A percentile compares a stretch with the other conserved stretches of the same genome.
phyloP scores from a whole-genome alignment of 345 rosid species.

The Gossypium thurberi region DNA sequence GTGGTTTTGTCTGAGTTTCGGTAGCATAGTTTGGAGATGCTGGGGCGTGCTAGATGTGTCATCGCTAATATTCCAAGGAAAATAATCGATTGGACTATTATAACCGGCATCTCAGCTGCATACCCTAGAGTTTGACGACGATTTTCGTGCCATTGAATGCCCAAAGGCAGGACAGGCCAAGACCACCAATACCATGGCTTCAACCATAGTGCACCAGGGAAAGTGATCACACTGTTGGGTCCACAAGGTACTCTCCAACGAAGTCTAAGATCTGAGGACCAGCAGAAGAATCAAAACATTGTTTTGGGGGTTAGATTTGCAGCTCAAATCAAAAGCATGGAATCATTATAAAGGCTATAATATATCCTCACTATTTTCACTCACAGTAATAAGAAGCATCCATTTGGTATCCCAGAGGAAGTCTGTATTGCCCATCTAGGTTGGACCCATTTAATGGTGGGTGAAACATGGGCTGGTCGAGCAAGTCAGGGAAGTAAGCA shows the following conservation, averaged over 20 bases:
- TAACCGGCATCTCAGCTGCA: conserved; percentile 64
- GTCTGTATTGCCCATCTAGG: conserved; percentile 69
- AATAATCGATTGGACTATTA: conserved; percentile 48
- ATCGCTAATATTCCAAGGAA: conserved; percentile 56
- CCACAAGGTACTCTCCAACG: conserved; percentile 94
- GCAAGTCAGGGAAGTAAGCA: conserved; percentile 81
- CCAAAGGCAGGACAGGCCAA: conserved; percentile 91
- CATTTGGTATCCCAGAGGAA: conserved; percentile 97
- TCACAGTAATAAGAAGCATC: conserved; percentile 91
- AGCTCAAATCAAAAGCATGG: not conserved
- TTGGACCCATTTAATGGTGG: conserved; percentile 49
- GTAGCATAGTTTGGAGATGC: conserved; percentile 71
- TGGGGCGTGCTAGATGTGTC: conserved; percentile 61
- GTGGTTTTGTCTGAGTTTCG: conserved; percentile 53
- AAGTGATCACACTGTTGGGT: conserved; percentile 88
- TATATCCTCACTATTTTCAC: conserved; percentile 15
- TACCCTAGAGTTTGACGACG: conserved; percentile 79
- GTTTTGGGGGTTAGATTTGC: not conserved
- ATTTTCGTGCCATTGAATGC: conserved; percentile 73
- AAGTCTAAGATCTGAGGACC: conserved; percentile 60
- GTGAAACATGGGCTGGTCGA: conserved; percentile 67
- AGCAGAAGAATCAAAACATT: not conserved
- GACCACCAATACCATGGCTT: conserved; percentile 99
- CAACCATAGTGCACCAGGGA: conserved; percentile 91
- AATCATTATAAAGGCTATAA: not conserved